These are phyloP conservation scores for Erysimum cheiranthoides DNA, from an alignment of 345 rosid genomes.

Conservation along the genomic window DNA sequence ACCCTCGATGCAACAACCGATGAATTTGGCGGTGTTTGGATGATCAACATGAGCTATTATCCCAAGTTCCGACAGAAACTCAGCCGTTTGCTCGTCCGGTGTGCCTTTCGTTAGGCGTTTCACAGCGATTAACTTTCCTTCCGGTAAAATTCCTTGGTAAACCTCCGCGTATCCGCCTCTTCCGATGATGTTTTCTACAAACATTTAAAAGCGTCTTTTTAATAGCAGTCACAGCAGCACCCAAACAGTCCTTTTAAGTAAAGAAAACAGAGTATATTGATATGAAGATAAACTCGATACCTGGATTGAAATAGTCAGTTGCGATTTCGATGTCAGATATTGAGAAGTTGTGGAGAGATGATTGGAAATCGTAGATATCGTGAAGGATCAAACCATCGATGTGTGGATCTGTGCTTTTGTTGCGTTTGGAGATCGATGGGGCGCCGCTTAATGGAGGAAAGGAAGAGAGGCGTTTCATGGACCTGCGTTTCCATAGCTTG, in stretches of 20 bases:
- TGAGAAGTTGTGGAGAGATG: slow-evolving; percentile 65
- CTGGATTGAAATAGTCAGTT: slow-evolving; percentile 68
- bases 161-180: slow-evolving; percentile 94
- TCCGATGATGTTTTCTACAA: slow-evolving; percentile 81
- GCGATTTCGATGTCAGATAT: slow-evolving; percentile 67
- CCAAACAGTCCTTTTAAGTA: slow-evolving; percentile 1
- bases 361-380: slow-evolving; percentile 63
- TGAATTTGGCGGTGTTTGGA: slow-evolving; percentile 84
- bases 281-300: slow-evolving; percentile 36
- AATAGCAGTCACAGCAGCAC: not conserved
- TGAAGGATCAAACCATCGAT: slow-evolving; percentile 53
- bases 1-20: slow-evolving; percentile 82
- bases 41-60: slow-evolving; percentile 87
- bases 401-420: slow-evolving; percentile 49
- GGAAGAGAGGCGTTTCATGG: slow-evolving; percentile 57
- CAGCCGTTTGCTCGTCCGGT: slow-evolving; percentile 63
- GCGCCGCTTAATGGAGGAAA: slow-evolving; percentile 52
- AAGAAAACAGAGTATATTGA: not conserved
- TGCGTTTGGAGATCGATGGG: slow-evolving; percentile 48
- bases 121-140: slow-evolving; percentile 76
- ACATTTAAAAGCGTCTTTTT: not conserved
- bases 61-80: slow-evolving; percentile 83
- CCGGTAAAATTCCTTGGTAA: slow-evolving; percentile 66
- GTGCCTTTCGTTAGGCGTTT: slow-evolving; percentile 79
- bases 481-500: slow-evolving; percentile 66